Conservation (phyloP, 139 green algal species). For the Chlorella sorokiniana region DNA sequence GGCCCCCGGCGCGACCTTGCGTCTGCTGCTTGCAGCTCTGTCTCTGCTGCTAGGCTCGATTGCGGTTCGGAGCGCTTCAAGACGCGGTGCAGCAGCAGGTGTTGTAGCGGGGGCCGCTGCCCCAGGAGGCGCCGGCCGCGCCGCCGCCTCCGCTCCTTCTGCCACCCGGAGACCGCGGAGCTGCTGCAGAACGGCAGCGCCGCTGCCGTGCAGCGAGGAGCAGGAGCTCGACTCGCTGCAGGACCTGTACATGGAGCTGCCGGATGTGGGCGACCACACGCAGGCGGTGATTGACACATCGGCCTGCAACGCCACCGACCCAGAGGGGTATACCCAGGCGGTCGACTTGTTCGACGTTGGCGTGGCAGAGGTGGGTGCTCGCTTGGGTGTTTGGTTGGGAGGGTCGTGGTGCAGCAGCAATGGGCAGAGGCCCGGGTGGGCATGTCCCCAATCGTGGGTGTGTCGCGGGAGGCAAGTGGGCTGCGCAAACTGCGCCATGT, state of each 20-base stretch:
- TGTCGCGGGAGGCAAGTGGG: too few relatives aligned
- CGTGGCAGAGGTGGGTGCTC: not conserved
- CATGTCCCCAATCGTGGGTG: too few relatives aligned
- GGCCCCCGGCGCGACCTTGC: too few relatives aligned
- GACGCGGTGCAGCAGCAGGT: not conserved
- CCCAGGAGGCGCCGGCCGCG: too few relatives aligned
- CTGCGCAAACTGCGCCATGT: too few relatives aligned
- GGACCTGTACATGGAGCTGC: not conserved
- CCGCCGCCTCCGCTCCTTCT: not conserved
- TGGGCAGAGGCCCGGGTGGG: not conserved
- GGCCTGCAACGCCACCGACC: not conserved
- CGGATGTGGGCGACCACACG: not conserved
- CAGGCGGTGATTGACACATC: not conserved
- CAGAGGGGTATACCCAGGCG: not conserved
- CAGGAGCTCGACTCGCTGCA: conserved; percentile 5
- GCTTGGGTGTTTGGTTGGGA: not conserved
- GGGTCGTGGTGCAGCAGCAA: not conserved
- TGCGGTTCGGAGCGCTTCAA: not conserved
- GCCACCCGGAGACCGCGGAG: not conserved
- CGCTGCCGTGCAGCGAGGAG: conserved; percentile 7
- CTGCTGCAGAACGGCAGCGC: not conserved
- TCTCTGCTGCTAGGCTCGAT: not conserved
- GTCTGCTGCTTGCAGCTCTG: not conserved
- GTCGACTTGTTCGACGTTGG: conserved; percentile 4
- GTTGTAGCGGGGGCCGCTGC: not conserved